Evolutionary conservation across 352 stramenopile genomes (phyloP).

Genomic region (Pythium phragmitis): DNA sequence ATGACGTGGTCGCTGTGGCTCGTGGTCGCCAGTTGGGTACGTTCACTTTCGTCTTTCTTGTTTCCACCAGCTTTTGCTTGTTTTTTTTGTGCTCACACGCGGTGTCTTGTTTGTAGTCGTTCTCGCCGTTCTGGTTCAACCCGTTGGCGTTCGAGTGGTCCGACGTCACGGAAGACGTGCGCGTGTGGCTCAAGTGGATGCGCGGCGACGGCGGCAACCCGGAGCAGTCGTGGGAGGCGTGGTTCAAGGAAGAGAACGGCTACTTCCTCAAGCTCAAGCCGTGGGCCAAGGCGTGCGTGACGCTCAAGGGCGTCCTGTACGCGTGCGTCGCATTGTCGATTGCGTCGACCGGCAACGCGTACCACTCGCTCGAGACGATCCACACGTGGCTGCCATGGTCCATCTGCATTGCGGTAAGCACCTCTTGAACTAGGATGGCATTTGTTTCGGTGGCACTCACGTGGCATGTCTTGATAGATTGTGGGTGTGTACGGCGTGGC

Average conservation of each 20-base stretch:
- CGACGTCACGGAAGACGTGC: constrained; percentile 76
- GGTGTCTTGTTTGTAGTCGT: constrained; percentile 37
- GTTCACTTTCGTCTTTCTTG: not conserved
- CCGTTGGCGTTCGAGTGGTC: constrained; percentile 94
- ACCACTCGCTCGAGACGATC: constrained; percentile 33
- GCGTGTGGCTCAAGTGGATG: constrained; percentile 86
- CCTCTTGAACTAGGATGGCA: not conserved
- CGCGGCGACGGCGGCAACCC: constrained; percentile 77
- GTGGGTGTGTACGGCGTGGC: constrained; percentile 31
- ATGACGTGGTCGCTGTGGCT: constrained; percentile 99
- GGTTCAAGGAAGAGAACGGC: constrained; percentile 91
- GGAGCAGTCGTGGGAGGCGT: constrained; percentile 90
- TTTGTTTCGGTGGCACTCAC: not conserved
- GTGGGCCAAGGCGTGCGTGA: constrained; percentile 81
- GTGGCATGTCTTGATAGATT: constrained; percentile 1
- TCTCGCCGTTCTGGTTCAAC: constrained; percentile 96
- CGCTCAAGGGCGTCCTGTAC: constrained; percentile 85
- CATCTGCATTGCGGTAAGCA: constrained; percentile 28
- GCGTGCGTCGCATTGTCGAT: constrained; percentile 77
- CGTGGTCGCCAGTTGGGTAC: constrained; percentile 85
- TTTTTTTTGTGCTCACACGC: constrained; percentile 1
- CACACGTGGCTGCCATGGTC: constrained; percentile 36
- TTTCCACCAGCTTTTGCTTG: not conserved
- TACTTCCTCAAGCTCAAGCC: constrained; percentile 83
- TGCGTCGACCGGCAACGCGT: constrained; percentile 42